These are phyloP conservation scores for Psilocybe subaeruginosa DNA, from an alignment of 768 basidiomycete genomes.

Conservation along the genomic window DNA sequence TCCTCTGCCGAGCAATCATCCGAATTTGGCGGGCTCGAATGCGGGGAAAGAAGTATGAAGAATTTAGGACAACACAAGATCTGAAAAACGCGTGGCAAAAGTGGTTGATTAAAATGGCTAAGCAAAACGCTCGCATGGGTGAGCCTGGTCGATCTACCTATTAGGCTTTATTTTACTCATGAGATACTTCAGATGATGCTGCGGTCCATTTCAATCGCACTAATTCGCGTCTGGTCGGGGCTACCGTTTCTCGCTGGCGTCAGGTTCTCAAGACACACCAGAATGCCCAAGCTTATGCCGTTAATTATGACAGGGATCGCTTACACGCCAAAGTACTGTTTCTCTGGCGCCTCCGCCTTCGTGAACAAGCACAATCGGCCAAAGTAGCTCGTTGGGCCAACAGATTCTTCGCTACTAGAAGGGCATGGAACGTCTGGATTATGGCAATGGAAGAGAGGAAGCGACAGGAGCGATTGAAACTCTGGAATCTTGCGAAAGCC, in stretches of 20 bases:
- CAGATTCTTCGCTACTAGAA: constrained; percentile 27
- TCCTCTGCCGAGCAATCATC: constrained; percentile 26
- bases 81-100: constrained; percentile 20
- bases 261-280: constrained; percentile 23
- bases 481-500: constrained; percentile 20
- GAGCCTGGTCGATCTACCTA: background rate
- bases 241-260: constrained; percentile 22
- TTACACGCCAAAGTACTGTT: constrained; percentile 20
- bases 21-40: constrained; percentile 32
- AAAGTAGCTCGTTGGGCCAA: constrained; percentile 30
- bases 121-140: constrained; percentile 23
- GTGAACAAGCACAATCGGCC: constrained; percentile 21
- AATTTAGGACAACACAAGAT: constrained; percentile 18
- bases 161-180: background rate
- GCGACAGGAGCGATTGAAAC: constrained; percentile 24
- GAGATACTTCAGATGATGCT: constrained; percentile 20
- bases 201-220: constrained; percentile 19
- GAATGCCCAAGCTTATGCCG: constrained; percentile 25
- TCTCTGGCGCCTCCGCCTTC: constrained; percentile 27
- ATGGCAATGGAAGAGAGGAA: constrained; percentile 26
- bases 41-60: constrained; percentile 25
- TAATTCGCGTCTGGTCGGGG: constrained; percentile 17
- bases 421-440: constrained; percentile 25
- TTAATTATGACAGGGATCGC: constrained; percentile 23
- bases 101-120: constrained; percentile 23